These are phyloP conservation scores for Hordeum marinum DNA, from an alignment of 176 grass and related monocot genomes.

Conservation along the genomic window DNA sequence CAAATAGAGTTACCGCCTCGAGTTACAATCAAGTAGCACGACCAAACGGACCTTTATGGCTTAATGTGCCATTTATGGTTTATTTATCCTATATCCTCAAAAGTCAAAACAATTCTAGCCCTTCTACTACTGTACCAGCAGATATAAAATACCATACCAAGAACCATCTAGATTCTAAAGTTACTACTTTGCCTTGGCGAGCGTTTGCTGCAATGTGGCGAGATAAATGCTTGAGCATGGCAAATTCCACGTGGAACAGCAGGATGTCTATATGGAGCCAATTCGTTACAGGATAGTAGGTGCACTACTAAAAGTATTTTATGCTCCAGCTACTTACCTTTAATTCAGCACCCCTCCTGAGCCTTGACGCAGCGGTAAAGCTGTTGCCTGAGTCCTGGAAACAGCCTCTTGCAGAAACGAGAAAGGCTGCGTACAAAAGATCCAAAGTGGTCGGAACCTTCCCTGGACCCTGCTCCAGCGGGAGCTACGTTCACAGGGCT, in stretches of 20 bases:
- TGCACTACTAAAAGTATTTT: background rate
- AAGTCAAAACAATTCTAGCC: background rate
- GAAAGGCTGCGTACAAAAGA: too few relatives aligned
- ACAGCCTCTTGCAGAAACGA: too few relatives aligned
- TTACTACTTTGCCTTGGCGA: background rate
- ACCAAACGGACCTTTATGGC: background rate
- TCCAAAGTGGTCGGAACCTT: too few relatives aligned
- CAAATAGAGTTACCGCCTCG: background rate
- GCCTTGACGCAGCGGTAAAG: too few relatives aligned
- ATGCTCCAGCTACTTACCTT: slow-evolving; percentile 10
- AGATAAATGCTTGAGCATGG: background rate
- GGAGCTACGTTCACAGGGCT: too few relatives aligned
- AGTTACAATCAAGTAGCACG: background rate
- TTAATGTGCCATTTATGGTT: slow-evolving; percentile 16
- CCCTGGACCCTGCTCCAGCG: too few relatives aligned
- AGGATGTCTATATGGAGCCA: background rate
- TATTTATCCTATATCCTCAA: background rate
- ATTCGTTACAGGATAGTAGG: background rate
- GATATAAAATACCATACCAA: background rate
- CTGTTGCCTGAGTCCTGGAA: too few relatives aligned
- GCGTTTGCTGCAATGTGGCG: background rate
- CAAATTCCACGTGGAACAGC: background rate
- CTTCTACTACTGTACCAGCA: background rate
- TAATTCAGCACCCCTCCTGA: background rate
- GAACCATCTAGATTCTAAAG: slow-evolving; percentile 1